Base-by-base conservation (phyloP, 2,329 filamentous ascomycete genomes). In the Ophiostoma australiae region DNA sequence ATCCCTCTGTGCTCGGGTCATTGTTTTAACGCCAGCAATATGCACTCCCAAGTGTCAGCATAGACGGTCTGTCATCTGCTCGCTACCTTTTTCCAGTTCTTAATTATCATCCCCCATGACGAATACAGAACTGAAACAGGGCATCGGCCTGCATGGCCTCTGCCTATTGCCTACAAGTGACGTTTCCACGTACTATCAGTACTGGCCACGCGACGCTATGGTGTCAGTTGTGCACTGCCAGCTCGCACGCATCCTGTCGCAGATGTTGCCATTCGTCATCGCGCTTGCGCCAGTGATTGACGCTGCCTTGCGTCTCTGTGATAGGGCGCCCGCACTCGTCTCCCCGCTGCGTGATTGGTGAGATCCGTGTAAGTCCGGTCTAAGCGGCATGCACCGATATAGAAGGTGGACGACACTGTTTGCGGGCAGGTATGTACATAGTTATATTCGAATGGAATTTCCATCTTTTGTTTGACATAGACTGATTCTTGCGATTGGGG, bases 231-330 rank as follows among this genome's bases (percentile, higher is more conserved):
- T 7, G 27, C 27, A 31, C 27, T 31, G 27, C 27, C 10, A 10
- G 23, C 58, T 17, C 61, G 61, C 61, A 65, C 61, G 61, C 31
- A 39, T n/a, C 11, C 27, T 35, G 61, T n/a, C 33, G 61, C 61
- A 39, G 61, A 65, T 65, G 61, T 65, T 65, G 61, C 33, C 61
- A 65, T 65, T 65, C 33, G 31, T 65, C 61, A 37, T 37, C 8
- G 61, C 61, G 61, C 33, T 65, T 65, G 61, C 61, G 61, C 58
- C 58, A 63, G 58, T 65, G 61, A 65, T 65, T 37, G 61, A 11
- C 17, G 61, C 61, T 37, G 27, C 15, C 15, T 35, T 65, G 33
- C 20, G 61, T 37, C 27, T 35, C 27, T 63, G 20, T 63, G 58
- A 33, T 63, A 63, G 58, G 58, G 52, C n/a, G 23, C 52, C 23